Percentiles rank a stretch among this genome's conserved stretches.
Conservation (phyloP, 345 rosid genomes). For the Corchorus capsularis region DNA sequence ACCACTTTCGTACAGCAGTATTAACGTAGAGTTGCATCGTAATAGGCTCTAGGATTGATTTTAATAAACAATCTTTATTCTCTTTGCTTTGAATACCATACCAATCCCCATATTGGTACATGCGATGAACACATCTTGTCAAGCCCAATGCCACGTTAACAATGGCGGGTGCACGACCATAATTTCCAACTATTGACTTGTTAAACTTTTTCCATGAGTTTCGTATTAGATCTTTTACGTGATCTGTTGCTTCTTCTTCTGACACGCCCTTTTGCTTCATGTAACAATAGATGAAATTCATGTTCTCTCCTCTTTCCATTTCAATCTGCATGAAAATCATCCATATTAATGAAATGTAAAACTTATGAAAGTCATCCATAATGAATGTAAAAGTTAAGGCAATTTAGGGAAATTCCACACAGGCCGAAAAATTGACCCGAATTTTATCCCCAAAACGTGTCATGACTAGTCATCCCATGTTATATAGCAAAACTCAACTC, state of each 20-base stretch:
- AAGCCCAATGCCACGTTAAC: background rate
- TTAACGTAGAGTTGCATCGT: background rate
- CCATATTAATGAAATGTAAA: too few relatives aligned
- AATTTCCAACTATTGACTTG: background rate
- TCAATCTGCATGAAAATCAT: background rate
- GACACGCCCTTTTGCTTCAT: background rate
- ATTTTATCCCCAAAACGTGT: too few relatives aligned
- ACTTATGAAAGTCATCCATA: too few relatives aligned
- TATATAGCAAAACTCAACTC: too few relatives aligned
- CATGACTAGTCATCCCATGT: too few relatives aligned
- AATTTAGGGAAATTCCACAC: too few relatives aligned
- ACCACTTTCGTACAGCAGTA: too few relatives aligned
- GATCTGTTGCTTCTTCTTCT: background rate
- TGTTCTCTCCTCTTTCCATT: too few relatives aligned
- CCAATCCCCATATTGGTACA: background rate
- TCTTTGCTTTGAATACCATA: background rate
- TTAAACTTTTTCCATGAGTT: background rate
- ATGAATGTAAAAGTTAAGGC: too few relatives aligned
- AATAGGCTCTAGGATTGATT: background rate
- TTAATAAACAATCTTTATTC: background rate
- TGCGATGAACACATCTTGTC: background rate
- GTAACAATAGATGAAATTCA: background rate
- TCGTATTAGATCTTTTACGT: background rate
- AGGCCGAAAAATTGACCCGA: too few relatives aligned
- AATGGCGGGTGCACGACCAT: background rate